These are phyloP conservation scores for Kondoa subrosea DNA, from an alignment of 768 basidiomycete species.

Conservation along the genomic window DNA sequence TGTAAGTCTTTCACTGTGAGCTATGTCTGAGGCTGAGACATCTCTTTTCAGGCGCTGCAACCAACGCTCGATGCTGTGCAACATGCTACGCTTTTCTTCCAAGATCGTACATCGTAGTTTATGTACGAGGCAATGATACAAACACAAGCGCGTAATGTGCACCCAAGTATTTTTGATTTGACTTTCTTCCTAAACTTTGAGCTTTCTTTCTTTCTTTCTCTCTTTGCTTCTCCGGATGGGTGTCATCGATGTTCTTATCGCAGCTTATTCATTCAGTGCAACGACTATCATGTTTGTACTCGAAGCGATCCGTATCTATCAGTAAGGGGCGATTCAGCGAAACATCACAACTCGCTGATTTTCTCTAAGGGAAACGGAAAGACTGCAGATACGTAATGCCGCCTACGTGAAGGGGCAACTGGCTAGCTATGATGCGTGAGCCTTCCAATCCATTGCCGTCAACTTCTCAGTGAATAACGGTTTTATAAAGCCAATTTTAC, in stretches of 20 bases:
- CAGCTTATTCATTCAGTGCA: background rate
- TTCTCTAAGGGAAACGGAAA: background rate
- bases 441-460: too few relatives aligned
- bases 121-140: background rate
- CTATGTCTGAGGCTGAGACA: background rate
- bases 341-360: too few relatives aligned
- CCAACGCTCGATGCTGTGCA: slow-evolving; percentile 16
- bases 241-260: background rate
- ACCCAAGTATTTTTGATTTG: background rate
- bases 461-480: too few relatives aligned
- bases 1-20: background rate
- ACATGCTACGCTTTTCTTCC: slow-evolving; percentile 7
- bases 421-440: background rate
- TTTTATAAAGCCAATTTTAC: background rate
- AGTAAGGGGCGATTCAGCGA: too few relatives aligned
- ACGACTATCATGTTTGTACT: background rate
- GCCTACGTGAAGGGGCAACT: background rate
- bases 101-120: background rate
- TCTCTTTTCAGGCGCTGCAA: slow-evolving; percentile 9
- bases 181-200: background rate
- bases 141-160: background rate
- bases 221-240: background rate
- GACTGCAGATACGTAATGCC: background rate
- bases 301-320: background rate
- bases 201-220: background rate